Evolutionary conservation across 148 eudicot species (phyloP).

Genomic region (Salicornia ramosissima): DNA sequence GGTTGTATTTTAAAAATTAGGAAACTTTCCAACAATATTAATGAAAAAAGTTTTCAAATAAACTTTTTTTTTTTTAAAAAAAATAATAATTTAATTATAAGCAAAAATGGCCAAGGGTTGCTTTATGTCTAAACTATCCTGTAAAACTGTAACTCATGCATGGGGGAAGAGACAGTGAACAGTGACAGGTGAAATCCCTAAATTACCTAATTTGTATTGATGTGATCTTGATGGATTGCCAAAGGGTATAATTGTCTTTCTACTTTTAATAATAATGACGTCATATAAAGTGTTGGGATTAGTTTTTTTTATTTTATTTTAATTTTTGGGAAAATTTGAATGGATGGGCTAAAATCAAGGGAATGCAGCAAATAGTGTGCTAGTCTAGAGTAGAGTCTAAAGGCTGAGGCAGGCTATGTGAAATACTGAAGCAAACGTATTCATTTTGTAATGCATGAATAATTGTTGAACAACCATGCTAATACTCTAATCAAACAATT

Average conservation of each 20-base stretch:
- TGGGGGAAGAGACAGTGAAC: neutral
- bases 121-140: neutral
- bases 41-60: no score
- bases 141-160: neutral
- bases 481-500: no score
- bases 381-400: neutral
- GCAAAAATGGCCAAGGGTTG: neutral
- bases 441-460: neutral
- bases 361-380: neutral
- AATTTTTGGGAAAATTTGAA: neutral
- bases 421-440: no score
- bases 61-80: no score
- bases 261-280: neutral
- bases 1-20: no score
- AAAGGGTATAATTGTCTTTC: neutral
- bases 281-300: constrained; percentile 15
- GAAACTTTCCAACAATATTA: no score
- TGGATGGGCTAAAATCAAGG: constrained; percentile 6
- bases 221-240: constrained; percentile 10
- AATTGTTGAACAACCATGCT: neutral
- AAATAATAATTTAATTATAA: no score
- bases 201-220: neutral
- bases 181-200: neutral
- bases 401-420: neutral
- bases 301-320: neutral